These are phyloP conservation scores for Vaccinium darrowii DNA, from an alignment of 148 eudicot species.

Conservation along the genomic window DNA sequence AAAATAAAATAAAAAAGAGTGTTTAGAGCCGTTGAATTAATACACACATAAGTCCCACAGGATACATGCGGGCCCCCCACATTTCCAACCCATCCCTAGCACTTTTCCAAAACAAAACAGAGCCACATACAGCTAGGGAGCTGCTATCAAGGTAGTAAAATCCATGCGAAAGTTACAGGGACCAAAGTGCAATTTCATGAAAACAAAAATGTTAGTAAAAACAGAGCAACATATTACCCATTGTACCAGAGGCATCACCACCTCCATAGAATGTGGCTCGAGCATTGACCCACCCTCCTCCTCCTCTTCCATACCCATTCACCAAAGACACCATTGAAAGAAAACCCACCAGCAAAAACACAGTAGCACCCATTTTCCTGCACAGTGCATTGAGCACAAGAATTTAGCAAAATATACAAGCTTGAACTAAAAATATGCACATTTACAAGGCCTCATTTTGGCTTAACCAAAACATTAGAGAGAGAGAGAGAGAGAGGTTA, in stretches of 20 bases:
- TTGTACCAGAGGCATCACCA: slow-evolving; percentile 73
- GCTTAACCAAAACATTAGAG: background rate
- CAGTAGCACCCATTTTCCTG: slow-evolving; percentile 53
- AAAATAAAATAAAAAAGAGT: no score
- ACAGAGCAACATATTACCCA: slow-evolving; percentile 43
- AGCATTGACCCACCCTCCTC: slow-evolving; percentile 60
- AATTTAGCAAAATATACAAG: slow-evolving; percentile 6
- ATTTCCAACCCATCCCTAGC: no score
- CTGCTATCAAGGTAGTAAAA: background rate
- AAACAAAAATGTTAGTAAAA: background rate
- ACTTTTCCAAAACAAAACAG: no score
- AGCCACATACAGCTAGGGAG: no score
- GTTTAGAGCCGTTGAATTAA: no score
- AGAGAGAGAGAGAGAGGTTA: background rate
- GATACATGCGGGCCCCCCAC: no score
- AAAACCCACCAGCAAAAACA: slow-evolving; percentile 38
- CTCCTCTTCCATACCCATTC: slow-evolving; percentile 32
- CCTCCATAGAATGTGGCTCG: slow-evolving; percentile 81
- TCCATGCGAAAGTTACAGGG: background rate
- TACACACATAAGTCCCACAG: no score
- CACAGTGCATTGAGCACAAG: slow-evolving; percentile 6
- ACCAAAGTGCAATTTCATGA: slow-evolving; percentile 3
- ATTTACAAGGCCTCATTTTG: background rate
- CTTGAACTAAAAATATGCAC: background rate
- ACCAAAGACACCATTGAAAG: slow-evolving; percentile 41